These are phyloP conservation scores for Nicotiana paniculata DNA, from an alignment of 257 asterid genomes.

Conservation along the genomic window DNA sequence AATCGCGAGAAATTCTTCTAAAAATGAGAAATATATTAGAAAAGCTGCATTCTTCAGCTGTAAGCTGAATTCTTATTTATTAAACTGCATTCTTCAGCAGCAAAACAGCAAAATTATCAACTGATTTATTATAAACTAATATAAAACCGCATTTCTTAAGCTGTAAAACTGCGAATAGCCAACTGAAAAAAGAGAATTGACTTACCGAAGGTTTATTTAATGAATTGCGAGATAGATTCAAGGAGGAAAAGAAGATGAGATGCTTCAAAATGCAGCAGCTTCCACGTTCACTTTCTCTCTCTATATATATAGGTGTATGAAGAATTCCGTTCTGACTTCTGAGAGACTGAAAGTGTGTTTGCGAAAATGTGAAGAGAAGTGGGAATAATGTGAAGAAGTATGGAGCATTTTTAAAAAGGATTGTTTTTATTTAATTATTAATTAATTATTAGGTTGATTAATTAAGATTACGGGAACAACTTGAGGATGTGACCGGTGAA, in stretches of 20 bases:
- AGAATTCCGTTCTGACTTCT: not conserved
- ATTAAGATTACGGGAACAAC: not conserved
- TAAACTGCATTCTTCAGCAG: not conserved
- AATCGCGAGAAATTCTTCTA: not conserved
- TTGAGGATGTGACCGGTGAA: slow-evolving; percentile 26
- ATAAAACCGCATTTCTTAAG: not conserved
- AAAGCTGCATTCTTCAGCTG: not conserved
- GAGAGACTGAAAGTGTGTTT: not conserved
- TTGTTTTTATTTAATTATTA: not conserved
- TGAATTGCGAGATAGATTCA: not conserved
- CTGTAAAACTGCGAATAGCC: not conserved
- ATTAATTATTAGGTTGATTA: not conserved
- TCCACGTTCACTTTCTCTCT: not conserved
- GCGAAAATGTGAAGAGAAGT: not conserved
- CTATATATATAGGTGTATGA: not conserved
- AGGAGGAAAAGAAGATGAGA: not conserved
- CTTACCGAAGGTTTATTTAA: not conserved
- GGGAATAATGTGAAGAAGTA: slow-evolving; percentile 1
- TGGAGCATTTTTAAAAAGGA: not conserved
- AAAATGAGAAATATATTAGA: not conserved
- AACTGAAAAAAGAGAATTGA: not conserved
- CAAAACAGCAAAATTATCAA: not conserved
- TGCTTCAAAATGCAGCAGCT: not conserved
- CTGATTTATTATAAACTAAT: not conserved
- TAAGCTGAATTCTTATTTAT: not conserved